Evolutionary conservation across 129 eudicot species (phyloP).

Genomic region (Pittosporum tobira): DNA sequence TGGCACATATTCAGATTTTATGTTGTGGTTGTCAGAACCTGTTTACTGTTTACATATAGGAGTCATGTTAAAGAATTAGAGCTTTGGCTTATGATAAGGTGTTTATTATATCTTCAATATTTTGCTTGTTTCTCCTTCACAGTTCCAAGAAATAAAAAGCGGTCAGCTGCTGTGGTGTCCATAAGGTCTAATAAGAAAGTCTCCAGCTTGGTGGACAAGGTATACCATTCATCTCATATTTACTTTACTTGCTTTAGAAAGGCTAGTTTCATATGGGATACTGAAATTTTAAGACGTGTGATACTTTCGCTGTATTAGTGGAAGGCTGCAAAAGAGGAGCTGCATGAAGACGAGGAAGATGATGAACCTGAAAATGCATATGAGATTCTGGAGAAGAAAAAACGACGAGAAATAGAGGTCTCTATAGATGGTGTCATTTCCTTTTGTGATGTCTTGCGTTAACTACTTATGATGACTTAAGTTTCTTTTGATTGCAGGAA

Average conservation of each 20-base stretch:
- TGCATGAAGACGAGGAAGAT: constrained; percentile 78
- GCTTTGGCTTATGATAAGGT: no score
- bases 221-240: constrained; percentile 7
- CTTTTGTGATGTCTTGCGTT: neutral
- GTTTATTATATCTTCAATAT: no score
- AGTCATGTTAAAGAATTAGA: neutral
- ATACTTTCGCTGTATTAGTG: constrained; percentile 35
- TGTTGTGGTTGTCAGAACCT: neutral
- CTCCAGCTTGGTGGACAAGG: constrained; percentile 97
- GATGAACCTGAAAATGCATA: constrained; percentile 65
- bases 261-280: neutral
- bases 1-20: no score
- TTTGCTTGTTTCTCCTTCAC: constrained; percentile 11
- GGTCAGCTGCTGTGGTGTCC: constrained; percentile 46
- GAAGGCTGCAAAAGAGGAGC: constrained; percentile 96
- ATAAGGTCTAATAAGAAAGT: constrained; percentile 90
- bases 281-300: neutral
- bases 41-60: neutral
- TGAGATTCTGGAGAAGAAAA: constrained; percentile 70
- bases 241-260: neutral
- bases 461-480: constrained; percentile 7
- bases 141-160: constrained; percentile 56
- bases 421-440: neutral
- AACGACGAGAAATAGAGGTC: constrained; percentile 89
- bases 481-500: constrained; percentile 38